phyloP scores from a whole-genome alignment of 2,329 filamentous ascomycete genomes.

The Claviceps spartinae region DNA sequence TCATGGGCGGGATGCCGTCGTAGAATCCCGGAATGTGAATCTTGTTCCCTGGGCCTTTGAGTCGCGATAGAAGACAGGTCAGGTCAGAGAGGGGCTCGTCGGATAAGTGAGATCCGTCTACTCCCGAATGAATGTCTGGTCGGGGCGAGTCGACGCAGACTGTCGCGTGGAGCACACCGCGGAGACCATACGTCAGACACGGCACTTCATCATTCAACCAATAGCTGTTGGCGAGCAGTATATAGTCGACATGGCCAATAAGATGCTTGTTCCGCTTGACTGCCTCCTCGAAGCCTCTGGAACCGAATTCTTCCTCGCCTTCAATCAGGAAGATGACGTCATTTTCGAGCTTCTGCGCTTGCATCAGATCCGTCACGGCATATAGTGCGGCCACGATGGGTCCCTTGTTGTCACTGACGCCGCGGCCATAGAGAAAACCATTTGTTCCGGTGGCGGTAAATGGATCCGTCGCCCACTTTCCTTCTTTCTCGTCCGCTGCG shows the following conservation, averaged over 20 bases:
- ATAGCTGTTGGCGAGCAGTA: slow-evolving; percentile 92
- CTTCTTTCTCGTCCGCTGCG: slow-evolving; percentile 66
- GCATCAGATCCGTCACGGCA: slow-evolving; percentile 77
- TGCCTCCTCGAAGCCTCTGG: slow-evolving; percentile 75
- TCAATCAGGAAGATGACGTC: slow-evolving; percentile 93
- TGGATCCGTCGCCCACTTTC: slow-evolving; percentile 77
- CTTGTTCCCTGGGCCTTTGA: slow-evolving; percentile 69
- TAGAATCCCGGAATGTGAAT: slow-evolving; percentile 84
- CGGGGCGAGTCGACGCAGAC: slow-evolving; percentile 74
- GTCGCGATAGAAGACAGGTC: slow-evolving; percentile 64
- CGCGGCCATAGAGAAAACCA: slow-evolving; percentile 86
- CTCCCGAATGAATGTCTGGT: slow-evolving; percentile 86
- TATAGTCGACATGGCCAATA: slow-evolving; percentile 87
- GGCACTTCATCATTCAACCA: slow-evolving; percentile 95
- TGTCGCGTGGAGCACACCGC: slow-evolving; percentile 87
- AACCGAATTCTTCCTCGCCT: slow-evolving; percentile 91
- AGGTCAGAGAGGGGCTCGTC: slow-evolving; percentile 89
- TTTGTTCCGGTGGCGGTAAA: slow-evolving; percentile 83
- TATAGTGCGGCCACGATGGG: slow-evolving; percentile 90
- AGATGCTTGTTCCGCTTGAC: slow-evolving; percentile 66
- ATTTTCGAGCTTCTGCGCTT: slow-evolving; percentile 69
- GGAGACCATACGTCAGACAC: slow-evolving; percentile 85
- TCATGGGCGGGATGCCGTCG: slow-evolving; percentile 65
- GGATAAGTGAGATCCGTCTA: slow-evolving; percentile 84
- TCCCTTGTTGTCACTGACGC: slow-evolving; percentile 96